A percentile compares a stretch with the other conserved stretches of the same genome.
Conservation (phyloP, 1,284 basidiomycete species). For the Cutaneotrichosporon dermatis region DNA sequence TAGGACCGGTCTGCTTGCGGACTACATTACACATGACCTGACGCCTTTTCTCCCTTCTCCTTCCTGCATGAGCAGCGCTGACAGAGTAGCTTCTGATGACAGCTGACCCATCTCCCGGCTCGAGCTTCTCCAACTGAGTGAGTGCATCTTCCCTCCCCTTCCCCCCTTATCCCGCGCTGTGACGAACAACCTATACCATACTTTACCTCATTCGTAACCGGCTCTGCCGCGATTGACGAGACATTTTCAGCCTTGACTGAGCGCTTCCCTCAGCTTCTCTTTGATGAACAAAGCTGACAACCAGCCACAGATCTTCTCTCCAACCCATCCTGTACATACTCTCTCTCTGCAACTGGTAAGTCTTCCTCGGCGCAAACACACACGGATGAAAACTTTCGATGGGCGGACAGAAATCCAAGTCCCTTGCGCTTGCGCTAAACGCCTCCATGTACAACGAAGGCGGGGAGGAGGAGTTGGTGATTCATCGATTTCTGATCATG, state of each 20-base stretch:
- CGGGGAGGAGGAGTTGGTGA: conserved; percentile 43
- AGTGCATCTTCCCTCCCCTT: conserved; percentile 12
- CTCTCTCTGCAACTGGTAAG: neutral
- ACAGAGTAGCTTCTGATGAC: neutral
- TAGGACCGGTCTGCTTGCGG: conserved; percentile 41
- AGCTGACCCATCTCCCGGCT: neutral
- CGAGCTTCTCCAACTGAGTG: conserved; percentile 11
- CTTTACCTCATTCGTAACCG: conserved; percentile 47
- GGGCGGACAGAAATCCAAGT: conserved; percentile 43
- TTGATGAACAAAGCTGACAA: neutral
- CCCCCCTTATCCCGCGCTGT: conserved; percentile 23
- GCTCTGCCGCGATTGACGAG: conserved; percentile 40
- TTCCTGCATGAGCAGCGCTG: conserved; percentile 6
- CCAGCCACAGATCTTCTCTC: neutral
- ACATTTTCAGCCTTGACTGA: conserved; percentile 49
- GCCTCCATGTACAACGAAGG: conserved; percentile 45
- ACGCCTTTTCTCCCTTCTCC: conserved; percentile 11
- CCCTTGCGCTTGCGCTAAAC: conserved; percentile 37
- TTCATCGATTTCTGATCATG: conserved; percentile 41
- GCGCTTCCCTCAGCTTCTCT: conserved; percentile 22
- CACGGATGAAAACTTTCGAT: conserved; percentile 42
- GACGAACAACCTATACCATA: conserved; percentile 44
- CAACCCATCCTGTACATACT: no score
- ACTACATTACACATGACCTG: conserved; percentile 46
- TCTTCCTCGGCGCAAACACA: neutral